These are phyloP conservation scores for Torulaspora maleeae DNA, from an alignment of 805 yeast species.

Conservation along the genomic window DNA sequence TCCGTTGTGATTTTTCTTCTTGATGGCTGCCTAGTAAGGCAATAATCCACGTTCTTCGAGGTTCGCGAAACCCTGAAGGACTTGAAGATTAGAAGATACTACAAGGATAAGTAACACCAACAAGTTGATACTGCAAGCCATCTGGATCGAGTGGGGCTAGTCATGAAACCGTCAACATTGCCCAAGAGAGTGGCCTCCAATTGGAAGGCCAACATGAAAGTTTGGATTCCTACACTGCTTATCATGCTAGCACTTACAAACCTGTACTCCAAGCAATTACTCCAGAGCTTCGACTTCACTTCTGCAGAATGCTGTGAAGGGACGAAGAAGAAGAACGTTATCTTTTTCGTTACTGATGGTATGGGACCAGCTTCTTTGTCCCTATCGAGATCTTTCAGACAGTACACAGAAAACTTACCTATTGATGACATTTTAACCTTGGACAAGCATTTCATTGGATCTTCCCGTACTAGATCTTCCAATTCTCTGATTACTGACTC, in stretches of 20 bases:
- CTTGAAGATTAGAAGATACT: background rate
- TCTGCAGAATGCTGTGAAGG: background rate
- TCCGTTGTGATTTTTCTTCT: background rate
- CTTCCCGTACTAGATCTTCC: constrained; percentile 77
- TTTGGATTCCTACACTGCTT: constrained; percentile 1
- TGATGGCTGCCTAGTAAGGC: background rate
- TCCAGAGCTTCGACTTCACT: constrained; percentile 2
- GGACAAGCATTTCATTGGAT: constrained; percentile 72
- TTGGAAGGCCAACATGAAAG: background rate
- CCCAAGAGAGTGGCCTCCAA: background rate
- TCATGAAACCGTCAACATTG: background rate
- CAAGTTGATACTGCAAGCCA: background rate
- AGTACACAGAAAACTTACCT: constrained; percentile 43
- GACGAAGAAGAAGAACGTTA: constrained; percentile 60
- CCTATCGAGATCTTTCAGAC: constrained; percentile 70
- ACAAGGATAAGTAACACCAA: background rate
- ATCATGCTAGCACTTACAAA: constrained; percentile 1
- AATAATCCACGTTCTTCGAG: background rate
- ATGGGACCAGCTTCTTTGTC: constrained; percentile 89
- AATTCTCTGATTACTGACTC: constrained; percentile 82
- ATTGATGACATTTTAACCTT: constrained; percentile 53
- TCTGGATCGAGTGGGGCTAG: background rate
- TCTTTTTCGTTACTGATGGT: constrained; percentile 91
- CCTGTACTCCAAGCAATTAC: background rate
- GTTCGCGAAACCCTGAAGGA: background rate